Evolutionary conservation across 1,284 basidiomycete genomes (phyloP).

Genomic region (Leccinum insigne): DNA sequence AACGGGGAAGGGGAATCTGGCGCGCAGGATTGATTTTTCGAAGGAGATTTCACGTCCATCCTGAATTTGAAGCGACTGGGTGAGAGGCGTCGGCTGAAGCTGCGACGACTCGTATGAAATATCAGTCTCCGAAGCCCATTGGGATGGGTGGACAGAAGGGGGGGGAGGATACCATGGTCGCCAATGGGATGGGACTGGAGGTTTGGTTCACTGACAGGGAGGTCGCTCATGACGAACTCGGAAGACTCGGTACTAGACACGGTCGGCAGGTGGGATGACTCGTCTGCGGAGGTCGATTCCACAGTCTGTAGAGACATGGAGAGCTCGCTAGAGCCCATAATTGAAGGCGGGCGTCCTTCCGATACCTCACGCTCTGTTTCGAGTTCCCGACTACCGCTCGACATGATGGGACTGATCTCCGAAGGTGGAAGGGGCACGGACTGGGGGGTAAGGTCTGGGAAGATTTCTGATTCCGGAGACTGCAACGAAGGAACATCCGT

Average conservation of each 20-base stretch:
- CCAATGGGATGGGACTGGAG: conserved; percentile 20
- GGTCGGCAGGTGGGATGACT: conserved; percentile 18
- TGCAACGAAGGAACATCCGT: conserved; percentile 29
- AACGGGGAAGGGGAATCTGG: conserved; percentile 42
- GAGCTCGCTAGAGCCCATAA: conserved; percentile 26
- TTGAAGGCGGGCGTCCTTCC: conserved; percentile 12
- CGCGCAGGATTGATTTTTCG: conserved; percentile 55
- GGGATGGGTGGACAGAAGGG: conserved; percentile 9
- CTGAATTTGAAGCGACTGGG: conserved; percentile 53
- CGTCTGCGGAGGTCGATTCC: conserved; percentile 29
- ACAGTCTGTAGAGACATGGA: conserved; percentile 23
- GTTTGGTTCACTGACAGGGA: conserved; percentile 32
- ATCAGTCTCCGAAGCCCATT: conserved; percentile 62
- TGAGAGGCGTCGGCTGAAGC: conserved; percentile 64
- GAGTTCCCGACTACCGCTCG: conserved; percentile 25
- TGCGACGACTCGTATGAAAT: conserved; percentile 70
- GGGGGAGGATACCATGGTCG: conserved; percentile 32
- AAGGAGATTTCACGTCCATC: conserved; percentile 63
- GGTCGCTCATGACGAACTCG: conserved; percentile 27
- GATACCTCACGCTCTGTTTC: conserved; percentile 23
- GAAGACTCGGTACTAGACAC: conserved; percentile 36
- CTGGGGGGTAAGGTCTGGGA: conserved; percentile 34
- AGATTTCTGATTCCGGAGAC: conserved; percentile 30
- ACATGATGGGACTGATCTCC: conserved; percentile 35
- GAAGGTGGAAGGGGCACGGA: conserved; percentile 41